Evolutionary conservation across 2,329 filamentous ascomycete species (phyloP), one percentile per base, ranked within the genome.

Genomic region (Paecilomyces sp.): DNA sequence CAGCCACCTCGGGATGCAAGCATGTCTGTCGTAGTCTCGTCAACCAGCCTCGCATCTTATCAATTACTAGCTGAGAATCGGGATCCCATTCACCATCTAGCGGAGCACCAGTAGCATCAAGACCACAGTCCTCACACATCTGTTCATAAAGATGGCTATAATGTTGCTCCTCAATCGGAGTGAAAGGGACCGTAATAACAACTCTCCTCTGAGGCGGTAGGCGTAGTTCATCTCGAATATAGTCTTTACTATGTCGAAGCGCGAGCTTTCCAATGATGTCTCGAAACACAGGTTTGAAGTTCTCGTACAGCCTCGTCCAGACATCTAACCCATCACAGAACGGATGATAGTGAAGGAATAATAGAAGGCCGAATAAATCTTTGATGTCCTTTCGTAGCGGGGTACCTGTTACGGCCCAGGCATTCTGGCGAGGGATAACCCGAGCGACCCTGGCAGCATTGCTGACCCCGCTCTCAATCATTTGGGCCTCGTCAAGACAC

Each of bases 341-440:
- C 1, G 92, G 91, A 61, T 91, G 83, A 67, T 89, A 92, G 18
- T 84, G 83, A 8, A 97, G 81, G 66, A 99, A 97, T 0, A 89
- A 79, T 0, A 97, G 74, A 3, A 97, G 79, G 0, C 93, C 93
- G 64, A 87, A 86, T 7, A 97, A 79, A 72, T 97, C 93, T 67
- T 83, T 79, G 33, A 93, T 83, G 62, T 91, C 84, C 64, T 91
- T 90, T 64, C 90, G 88, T 41, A 97, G 82, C 0, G 94, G 94
- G 0, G 94, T 99, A 51, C 91, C 94, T 0, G 91, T 93, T 50
- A 99, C 87, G 13, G 89, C 92, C 94, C 94, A 97, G 1, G 91
- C 88, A 74, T 96, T 92, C 63, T 90, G 76, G 30, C 94, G 84
- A 53, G 93, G 92, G 62, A 99, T 88, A 28, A 88, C 79, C 50